Percentiles rank a stretch among this genome's conserved stretches.
These are phyloP conservation scores for Amylostereum chailletii DNA, from an alignment of 1,284 basidiomycete genomes.

Conservation along the genomic window DNA sequence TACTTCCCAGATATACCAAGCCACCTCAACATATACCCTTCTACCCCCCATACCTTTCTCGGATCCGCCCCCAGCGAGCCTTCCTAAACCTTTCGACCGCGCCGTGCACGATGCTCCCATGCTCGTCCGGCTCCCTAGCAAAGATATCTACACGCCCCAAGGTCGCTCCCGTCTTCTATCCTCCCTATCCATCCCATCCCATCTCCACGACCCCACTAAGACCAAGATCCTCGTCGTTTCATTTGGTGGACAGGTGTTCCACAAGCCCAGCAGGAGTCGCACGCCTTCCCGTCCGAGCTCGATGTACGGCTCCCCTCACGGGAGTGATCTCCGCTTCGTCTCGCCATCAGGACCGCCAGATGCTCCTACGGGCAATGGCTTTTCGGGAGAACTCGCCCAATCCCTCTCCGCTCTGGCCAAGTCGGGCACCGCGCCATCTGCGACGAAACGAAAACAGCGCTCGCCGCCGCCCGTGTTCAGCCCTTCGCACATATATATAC, in stretches of 20 bases:
- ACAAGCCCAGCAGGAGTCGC: constrained; percentile 36
- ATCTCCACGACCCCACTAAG: constrained; percentile 34
- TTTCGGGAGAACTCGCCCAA: constrained; percentile 4
- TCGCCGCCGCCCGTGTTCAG: constrained; percentile 14
- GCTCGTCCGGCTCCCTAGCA: constrained; percentile 46
- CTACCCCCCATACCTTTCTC: constrained; percentile 30
- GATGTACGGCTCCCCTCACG: neutral
- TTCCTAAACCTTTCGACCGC: constrained; percentile 28
- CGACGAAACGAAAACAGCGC: neutral
- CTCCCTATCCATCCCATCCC: constrained; percentile 48
- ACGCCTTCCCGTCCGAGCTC: constrained; percentile 22
- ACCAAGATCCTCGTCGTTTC: constrained; percentile 67
- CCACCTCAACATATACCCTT: constrained; percentile 20
- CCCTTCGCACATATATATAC: constrained; percentile 27
- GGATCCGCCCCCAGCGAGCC: neutral
- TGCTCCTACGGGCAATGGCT: neutral
- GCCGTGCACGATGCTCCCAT: constrained; percentile 49
- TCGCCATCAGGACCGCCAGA: too few species aligned
- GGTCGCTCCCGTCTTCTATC: constrained; percentile 46
- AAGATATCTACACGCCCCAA: constrained; percentile 37
- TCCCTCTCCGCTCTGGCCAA: constrained; percentile 4
- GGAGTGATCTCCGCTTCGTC: neutral
- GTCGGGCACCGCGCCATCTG: neutral
- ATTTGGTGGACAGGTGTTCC: constrained; percentile 71
- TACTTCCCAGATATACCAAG: constrained; percentile 26